Evolutionary conservation across 495 filamentous ascomycete genomes (phyloP).

Genomic region (Xylaria acuta): DNA sequence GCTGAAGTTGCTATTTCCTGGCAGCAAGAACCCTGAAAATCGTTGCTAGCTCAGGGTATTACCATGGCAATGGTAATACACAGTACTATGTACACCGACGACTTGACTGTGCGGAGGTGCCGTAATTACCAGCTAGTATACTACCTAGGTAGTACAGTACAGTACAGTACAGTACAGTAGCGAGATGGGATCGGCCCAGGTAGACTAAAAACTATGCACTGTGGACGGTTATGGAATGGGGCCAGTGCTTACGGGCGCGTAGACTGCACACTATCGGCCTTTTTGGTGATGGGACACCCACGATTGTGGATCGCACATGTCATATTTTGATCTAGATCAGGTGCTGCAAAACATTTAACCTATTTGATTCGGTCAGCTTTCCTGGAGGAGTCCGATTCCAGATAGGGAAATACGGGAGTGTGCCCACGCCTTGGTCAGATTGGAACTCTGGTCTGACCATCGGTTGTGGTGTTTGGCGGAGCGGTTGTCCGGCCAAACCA

Average conservation of each 20-base stretch:
- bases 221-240: neutral
- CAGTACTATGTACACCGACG: neutral
- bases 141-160: neutral
- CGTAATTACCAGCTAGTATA: neutral
- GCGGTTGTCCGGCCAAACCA: constrained; percentile 15
- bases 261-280: neutral
- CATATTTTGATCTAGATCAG: constrained; percentile 10
- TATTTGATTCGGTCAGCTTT: neutral
- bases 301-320: neutral
- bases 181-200: neutral
- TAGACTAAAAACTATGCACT: neutral
- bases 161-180: too few species aligned
- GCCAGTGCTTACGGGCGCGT: neutral
- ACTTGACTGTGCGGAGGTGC: neutral
- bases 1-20: constrained; percentile 9
- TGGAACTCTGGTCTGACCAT: constrained; percentile 8
- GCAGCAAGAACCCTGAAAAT: neutral
- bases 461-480: constrained; percentile 18
- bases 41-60: neutral
- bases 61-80: neutral
- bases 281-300: neutral
- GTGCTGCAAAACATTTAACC: constrained; percentile 16
- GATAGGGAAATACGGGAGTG: constrained; percentile 14
- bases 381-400: neutral
- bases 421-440: neutral